Conservation (phyloP, 2,329 filamentous ascomycete genomes). For the Magnaporthales sp. region DNA sequence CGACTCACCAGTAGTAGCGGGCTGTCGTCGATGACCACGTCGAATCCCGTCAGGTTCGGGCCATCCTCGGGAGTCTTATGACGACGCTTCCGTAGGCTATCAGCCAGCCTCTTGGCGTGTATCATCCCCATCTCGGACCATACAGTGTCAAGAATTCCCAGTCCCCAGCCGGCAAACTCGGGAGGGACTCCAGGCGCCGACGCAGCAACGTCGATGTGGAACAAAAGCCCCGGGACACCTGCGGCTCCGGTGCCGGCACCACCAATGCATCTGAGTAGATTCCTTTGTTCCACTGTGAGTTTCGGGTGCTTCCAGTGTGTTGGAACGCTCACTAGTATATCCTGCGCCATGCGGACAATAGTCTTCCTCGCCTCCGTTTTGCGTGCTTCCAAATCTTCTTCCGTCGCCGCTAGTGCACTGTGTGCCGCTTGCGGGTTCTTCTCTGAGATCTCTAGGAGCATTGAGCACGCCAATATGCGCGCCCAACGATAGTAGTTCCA, state of each 20-base stretch:
- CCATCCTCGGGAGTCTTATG: not conserved
- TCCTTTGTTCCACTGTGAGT: constrained; percentile 19
- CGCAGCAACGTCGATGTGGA: constrained; percentile 36
- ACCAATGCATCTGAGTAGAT: constrained; percentile 21
- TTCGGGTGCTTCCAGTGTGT: constrained; percentile 43
- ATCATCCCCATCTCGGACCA: constrained; percentile 44
- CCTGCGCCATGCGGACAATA: constrained; percentile 30
- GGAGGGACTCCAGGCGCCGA: constrained; percentile 36
- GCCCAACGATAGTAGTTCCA: constrained; percentile 54
- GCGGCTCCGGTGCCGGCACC: constrained; percentile 33
- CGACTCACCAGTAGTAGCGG: not conserved
- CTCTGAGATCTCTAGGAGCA: constrained; percentile 26
- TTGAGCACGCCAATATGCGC: constrained; percentile 43
- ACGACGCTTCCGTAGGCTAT: constrained; percentile 16
- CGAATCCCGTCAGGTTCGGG: not conserved
- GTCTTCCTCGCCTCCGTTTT: constrained; percentile 14
- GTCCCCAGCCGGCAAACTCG: constrained; percentile 34
- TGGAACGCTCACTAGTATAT: constrained; percentile 35
- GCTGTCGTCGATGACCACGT: not conserved
- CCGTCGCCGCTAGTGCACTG: not conserved
- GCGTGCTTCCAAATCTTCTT: not conserved
- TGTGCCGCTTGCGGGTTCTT: not conserved
- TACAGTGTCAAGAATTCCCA: constrained; percentile 35
- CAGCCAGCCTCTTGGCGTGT: constrained; percentile 35
- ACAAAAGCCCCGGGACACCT: constrained; percentile 37